Conservation (phyloP, 495 filamentous ascomycete genomes). For the Penicillium lividum region DNA sequence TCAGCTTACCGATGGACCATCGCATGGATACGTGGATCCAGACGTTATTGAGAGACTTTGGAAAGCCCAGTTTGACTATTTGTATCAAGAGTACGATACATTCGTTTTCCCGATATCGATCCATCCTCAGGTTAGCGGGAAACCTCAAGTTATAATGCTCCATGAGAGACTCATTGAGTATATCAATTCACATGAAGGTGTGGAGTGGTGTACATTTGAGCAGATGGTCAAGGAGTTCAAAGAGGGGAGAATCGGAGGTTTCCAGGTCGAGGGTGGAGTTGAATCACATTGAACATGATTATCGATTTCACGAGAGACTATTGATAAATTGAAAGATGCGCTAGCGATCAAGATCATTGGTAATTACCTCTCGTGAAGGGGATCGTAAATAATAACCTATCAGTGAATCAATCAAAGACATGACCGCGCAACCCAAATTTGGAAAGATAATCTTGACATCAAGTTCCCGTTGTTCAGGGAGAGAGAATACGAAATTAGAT, state of each 20-base stretch:
- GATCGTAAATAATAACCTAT: too few species aligned
- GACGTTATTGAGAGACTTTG: slow-evolving; percentile 57
- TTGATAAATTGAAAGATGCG: too few species aligned
- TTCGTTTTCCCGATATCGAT: slow-evolving; percentile 64
- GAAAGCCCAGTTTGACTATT: slow-evolving; percentile 61
- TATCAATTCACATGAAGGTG: slow-evolving; percentile 54
- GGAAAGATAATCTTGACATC: too few species aligned
- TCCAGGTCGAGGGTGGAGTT: too few species aligned
- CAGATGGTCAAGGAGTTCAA: slow-evolving; percentile 61
- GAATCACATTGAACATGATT: too few species aligned
- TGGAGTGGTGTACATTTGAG: slow-evolving; percentile 57
- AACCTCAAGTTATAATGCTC: slow-evolving; percentile 59
- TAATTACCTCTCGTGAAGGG: too few species aligned
- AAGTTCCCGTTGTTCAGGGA: too few species aligned
- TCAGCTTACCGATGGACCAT: slow-evolving; percentile 52
- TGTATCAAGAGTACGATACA: slow-evolving; percentile 60
- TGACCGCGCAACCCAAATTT: too few species aligned
- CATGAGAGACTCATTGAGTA: slow-evolving; percentile 51
- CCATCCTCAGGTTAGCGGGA: slow-evolving; percentile 60
- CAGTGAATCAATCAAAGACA: too few species aligned
- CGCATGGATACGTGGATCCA: slow-evolving; percentile 60
- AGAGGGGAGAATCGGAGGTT: slow-evolving; percentile 4
- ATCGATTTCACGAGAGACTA: too few species aligned
- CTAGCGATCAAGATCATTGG: too few species aligned
- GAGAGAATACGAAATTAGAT: too few species aligned